Conservation (phyloP, 202 grass and related monocot species). For the Saccharum hybrid region DNA sequence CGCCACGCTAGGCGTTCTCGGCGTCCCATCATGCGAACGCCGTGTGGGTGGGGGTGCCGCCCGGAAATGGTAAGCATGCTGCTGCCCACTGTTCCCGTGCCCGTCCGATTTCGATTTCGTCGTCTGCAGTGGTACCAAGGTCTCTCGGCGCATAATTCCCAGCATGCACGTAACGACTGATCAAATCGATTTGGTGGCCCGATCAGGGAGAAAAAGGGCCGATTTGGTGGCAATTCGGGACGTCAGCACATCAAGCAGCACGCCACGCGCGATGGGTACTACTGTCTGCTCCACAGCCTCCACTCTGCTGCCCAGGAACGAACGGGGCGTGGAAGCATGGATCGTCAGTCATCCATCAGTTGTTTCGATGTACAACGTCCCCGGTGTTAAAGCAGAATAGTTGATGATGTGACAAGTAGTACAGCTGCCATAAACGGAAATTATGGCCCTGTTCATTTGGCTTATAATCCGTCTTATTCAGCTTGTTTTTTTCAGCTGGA, state of each 20-base stretch:
- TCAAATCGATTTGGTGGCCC: neutral
- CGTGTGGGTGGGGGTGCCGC: neutral
- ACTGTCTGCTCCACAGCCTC: neutral
- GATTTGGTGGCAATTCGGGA: neutral
- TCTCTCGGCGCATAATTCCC: neutral
- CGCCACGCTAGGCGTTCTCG: slow-evolving; percentile 13
- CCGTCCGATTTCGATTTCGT: neutral
- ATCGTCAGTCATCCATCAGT: neutral
- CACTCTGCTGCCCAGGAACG: neutral
- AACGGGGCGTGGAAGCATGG: neutral
- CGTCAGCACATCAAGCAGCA: neutral
- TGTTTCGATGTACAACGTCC: too few species aligned
- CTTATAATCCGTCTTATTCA: too few species aligned
- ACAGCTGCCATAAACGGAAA: too few species aligned
- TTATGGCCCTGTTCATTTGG: too few species aligned
- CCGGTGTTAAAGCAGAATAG: too few species aligned
- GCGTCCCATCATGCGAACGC: neutral
- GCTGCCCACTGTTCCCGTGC: slow-evolving; percentile 1
- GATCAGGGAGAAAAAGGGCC: neutral
- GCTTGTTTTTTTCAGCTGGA: too few species aligned
- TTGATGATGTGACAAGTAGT: too few species aligned
- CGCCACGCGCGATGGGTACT: neutral
- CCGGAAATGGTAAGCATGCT: neutral
- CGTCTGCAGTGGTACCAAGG: neutral
- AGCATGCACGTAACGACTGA: neutral